Base-by-base conservation (phyloP, 768 basidiomycete genomes). In the Boletus bicolor region DNA sequence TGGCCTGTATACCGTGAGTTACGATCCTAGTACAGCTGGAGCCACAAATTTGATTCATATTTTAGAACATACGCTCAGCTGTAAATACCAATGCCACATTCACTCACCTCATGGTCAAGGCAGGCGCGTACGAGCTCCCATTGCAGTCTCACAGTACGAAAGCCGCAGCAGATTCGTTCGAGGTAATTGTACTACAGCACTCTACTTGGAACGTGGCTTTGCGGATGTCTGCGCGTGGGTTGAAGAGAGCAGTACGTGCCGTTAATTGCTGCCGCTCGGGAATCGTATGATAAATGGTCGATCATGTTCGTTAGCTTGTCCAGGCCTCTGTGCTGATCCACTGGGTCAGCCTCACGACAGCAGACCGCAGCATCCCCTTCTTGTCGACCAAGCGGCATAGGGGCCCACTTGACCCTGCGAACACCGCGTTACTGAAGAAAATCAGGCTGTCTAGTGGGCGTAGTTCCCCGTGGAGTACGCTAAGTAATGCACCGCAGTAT, bases 91-190 rank as follows among this genome's bases (percentile, higher is more conserved):
- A 77, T 48, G 67, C 72, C 35, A 74, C 73, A 14, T 74, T 74
- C 58, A 71, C 71, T 28, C 70, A 70, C 19, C 64, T 76, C 19
- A 73, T 77, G 74, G 57, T 64, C 42, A 75, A 73, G 55, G 61
- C 68, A 35, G 75, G 73, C 11, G 61, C 58, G 5, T 64, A 59
- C 41, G 21, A 67, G 15, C 62, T 68, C 15, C 54, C 58, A 10
- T 54, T 56, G 6, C 60, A 60, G 39, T 60, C 65, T 34, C 55
- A 58, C 54, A 56, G 56, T 38, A 56, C 70, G 15, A 81, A 79
- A 61, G 70, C 68, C 15, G 76, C 68, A 7, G 80, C 77, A 17
- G 80, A 80, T 58, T 71, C 77, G 9, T 77, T 79, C 60, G 79
- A 80, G 60, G 74, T 76, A 12, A 72, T 79, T 21, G 72, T 80